Percentiles rank a stretch among this genome's conserved stretches.
These are phyloP conservation scores for Rhizophagus prolifer DNA, from an alignment of 192 early-diverging fungal genomes.

Conservation along the genomic window DNA sequence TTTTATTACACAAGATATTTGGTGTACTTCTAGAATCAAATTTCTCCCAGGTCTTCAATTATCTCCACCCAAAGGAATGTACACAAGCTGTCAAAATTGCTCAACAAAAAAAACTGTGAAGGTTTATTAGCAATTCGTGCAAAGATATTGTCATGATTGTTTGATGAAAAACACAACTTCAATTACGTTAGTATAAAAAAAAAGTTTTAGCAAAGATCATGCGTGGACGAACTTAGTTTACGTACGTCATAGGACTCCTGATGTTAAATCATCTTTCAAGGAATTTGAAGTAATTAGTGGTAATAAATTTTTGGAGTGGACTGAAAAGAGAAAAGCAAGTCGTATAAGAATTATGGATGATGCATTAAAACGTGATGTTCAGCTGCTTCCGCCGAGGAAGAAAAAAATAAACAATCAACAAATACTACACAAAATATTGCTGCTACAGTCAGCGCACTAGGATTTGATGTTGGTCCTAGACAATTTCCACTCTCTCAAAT, in stretches of 20 bases:
- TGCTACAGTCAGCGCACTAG: neutral
- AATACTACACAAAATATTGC: slow-evolving; percentile 6
- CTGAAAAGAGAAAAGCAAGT: neutral
- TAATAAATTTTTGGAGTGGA: neutral
- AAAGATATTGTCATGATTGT: slow-evolving; percentile 25
- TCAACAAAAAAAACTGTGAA: neutral
- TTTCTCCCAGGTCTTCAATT: slow-evolving; percentile 10
- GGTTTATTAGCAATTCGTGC: slow-evolving; percentile 24
- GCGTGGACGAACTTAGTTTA: slow-evolving; percentile 3
- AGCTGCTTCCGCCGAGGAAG: slow-evolving; percentile 12
- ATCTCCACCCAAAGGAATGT: slow-evolving; percentile 27
- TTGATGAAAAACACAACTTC: slow-evolving; percentile 9
- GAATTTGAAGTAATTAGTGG: slow-evolving; percentile 20
- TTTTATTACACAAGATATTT: slow-evolving; percentile 21
- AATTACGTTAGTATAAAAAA: neutral
- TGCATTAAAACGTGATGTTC: neutral
- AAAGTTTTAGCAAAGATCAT: slow-evolving; percentile 10
- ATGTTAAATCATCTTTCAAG: slow-evolving; percentile 12
- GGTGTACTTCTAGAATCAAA: neutral
- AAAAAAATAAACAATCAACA: slow-evolving; percentile 7
- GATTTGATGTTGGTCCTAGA: slow-evolving; percentile 13
- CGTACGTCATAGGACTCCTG: slow-evolving; percentile 9
- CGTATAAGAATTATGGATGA: slow-evolving; percentile 20
- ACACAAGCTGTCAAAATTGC: slow-evolving; percentile 22
- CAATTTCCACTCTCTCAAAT: slow-evolving; percentile 14